Evolutionary conservation across 2,329 filamentous ascomycete species (phyloP).

Genomic region (Phialophora macrospora): DNA sequence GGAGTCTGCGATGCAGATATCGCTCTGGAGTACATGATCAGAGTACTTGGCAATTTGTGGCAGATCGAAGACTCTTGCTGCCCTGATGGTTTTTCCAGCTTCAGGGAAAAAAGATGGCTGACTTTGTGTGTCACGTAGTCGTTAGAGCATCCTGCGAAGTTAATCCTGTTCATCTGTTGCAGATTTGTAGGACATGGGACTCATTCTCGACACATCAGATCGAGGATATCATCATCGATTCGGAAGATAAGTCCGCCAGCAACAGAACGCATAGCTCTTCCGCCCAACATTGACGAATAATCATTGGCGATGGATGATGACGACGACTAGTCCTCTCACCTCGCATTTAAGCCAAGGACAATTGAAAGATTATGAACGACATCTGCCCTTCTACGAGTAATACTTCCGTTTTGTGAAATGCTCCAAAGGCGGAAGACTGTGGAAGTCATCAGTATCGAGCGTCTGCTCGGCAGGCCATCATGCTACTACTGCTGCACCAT

Average conservation of each 20-base stretch:
- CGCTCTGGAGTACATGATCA: background rate
- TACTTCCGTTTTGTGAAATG: background rate
- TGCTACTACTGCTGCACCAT: background rate
- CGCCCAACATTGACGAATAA: background rate
- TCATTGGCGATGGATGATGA: background rate
- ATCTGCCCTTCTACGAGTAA: background rate
- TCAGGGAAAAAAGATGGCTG: background rate
- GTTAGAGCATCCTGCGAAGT: background rate
- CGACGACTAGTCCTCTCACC: background rate
- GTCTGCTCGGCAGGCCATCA: background rate
- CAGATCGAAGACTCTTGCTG: background rate
- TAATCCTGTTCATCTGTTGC: background rate
- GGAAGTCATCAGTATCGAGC: background rate
- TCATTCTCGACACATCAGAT: background rate
- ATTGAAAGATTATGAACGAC: background rate
- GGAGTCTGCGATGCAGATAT: background rate
- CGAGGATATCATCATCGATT: conserved; percentile 9
- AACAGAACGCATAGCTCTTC: background rate
- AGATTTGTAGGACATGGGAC: background rate
- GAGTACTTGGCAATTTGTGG: background rate
- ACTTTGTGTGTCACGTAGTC: background rate
- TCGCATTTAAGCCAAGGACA: background rate
- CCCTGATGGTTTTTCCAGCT: background rate
- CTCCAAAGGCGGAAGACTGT: background rate
- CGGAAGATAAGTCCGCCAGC: conserved; percentile 4